These are phyloP conservation scores for Stramenopiles sp. DNA, from an alignment of 352 stramenopile species.

Conservation along the genomic window DNA sequence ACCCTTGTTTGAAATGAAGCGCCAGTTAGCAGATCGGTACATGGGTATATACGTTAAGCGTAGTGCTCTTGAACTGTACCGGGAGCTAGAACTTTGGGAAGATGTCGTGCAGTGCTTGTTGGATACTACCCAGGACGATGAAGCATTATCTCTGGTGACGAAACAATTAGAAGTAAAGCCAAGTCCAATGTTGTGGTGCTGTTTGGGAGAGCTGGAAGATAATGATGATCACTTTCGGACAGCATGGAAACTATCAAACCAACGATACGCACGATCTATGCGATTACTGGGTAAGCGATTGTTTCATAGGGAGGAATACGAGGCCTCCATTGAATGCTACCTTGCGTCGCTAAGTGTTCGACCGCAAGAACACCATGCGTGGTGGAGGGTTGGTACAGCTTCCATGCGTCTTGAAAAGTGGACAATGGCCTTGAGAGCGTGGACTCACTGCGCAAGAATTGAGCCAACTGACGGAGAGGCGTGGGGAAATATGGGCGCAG, in stretches of 20 bases:
- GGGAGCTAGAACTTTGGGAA: conserved; percentile 82
- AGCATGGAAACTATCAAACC: conserved; percentile 64
- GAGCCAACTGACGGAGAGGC: conserved; percentile 78
- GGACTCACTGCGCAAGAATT: conserved; percentile 74
- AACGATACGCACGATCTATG: conserved; percentile 69
- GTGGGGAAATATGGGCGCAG: conserved; percentile 80
- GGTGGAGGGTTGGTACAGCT: conserved; percentile 73
- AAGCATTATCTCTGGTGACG: conserved; percentile 64
- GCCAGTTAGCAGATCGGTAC: conserved; percentile 74
- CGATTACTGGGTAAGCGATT: conserved; percentile 60
- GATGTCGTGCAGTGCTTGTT: conserved; percentile 85
- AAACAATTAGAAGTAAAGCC: conserved; percentile 50
- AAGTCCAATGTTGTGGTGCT: conserved; percentile 78
- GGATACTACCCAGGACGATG: conserved; percentile 61
- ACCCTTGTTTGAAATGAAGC: conserved; percentile 70
- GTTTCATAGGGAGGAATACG: conserved; percentile 59
- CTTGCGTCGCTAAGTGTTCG: conserved; percentile 37
- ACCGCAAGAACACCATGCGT: conserved; percentile 55
- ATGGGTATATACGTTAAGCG: conserved; percentile 48
- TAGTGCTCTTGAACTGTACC: conserved; percentile 25
- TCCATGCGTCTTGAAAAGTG: conserved; percentile 65
- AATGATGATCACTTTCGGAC: conserved; percentile 66
- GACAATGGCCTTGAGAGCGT: conserved; percentile 54
- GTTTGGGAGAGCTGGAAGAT: conserved; percentile 68
- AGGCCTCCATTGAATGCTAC: conserved; percentile 41